Percentiles rank a stretch among this genome's conserved stretches.
phyloP scores from a whole-genome alignment of 2,329 filamentous ascomycete genomes.

The Gaeumannomyces tritici region DNA sequence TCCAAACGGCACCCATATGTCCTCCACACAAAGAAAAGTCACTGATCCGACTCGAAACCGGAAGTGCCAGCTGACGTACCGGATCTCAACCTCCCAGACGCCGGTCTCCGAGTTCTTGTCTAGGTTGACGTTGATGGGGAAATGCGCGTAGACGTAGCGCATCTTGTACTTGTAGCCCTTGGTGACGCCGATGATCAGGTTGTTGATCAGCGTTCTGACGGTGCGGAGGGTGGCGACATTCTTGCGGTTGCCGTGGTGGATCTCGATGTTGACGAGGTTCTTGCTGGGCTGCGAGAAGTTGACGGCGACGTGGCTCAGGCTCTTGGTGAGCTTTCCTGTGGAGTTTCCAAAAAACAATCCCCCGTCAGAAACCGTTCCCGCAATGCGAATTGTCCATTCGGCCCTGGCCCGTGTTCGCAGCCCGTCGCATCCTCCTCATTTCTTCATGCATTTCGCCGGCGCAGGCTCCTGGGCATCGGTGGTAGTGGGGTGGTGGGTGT shows the following conservation, averaged over 20 bases:
- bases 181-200: slow-evolving; percentile 96
- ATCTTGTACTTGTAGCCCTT: slow-evolving; percentile 99
- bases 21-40: slow-evolving; percentile 12
- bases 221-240: slow-evolving; percentile 96
- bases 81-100: slow-evolving; percentile 88
- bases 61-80: slow-evolving; percentile 51
- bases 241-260: slow-evolving; percentile 98
- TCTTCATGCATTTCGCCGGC: background rate
- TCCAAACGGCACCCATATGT: background rate
- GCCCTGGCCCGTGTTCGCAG: background rate
- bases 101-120: slow-evolving; percentile 92
- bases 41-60: slow-evolving; percentile 14
- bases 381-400: too few species aligned
- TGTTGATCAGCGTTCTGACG: slow-evolving; percentile 96
- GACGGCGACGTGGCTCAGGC: slow-evolving; percentile 92
- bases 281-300: slow-evolving; percentile 85
- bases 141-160: slow-evolving; percentile 99
- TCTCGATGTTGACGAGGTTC: slow-evolving; percentile 87
- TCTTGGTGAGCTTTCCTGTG: slow-evolving; percentile 88
- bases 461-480: background rate
- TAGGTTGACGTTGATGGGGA: slow-evolving; percentile 99
- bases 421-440: background rate
- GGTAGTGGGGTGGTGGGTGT: background rate
- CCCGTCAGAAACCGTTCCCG: background rate
- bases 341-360: background rate